A percentile compares a stretch with the other conserved stretches of the same genome.
These are phyloP conservation scores for Metschnikowia gelsemii DNA, from an alignment of 805 yeast genomes.

Conservation along the genomic window DNA sequence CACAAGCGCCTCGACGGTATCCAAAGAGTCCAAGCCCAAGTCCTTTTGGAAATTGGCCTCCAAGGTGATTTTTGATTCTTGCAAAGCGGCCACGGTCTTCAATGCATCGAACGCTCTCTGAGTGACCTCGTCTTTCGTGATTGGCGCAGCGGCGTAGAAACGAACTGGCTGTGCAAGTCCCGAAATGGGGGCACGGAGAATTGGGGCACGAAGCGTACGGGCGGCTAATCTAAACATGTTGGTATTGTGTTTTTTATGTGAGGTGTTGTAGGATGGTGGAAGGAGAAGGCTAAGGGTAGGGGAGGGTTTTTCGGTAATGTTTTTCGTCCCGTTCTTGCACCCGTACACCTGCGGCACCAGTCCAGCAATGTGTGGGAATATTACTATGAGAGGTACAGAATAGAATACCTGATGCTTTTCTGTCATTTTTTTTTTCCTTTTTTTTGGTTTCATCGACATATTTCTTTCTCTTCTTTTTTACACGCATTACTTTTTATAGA, in stretches of 20 bases:
- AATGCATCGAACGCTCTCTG: slow-evolving; percentile 80
- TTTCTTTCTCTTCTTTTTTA: no score
- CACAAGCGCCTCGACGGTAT: slow-evolving; percentile 92
- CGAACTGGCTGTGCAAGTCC: slow-evolving; percentile 33
- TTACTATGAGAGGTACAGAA: neutral
- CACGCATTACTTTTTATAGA: no score
- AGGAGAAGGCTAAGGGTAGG: no score
- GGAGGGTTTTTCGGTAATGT: neutral
- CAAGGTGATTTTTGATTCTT: slow-evolving; percentile 42
- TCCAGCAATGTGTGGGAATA: neutral
- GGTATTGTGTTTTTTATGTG: neutral
- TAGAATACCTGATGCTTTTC: no score
- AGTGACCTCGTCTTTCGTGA: slow-evolving; percentile 77
- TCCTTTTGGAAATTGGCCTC: slow-evolving; percentile 63
- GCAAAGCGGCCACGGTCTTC: slow-evolving; percentile 50
- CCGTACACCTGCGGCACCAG: neutral
- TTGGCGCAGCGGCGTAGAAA: slow-evolving; percentile 61
- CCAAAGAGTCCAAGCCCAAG: slow-evolving; percentile 88
- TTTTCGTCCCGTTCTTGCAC: neutral
- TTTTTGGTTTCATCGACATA: no score
- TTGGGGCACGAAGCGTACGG: slow-evolving; percentile 41
- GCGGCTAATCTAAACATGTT: slow-evolving; percentile 57
- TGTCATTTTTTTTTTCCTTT: neutral
- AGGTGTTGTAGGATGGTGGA: neutral
- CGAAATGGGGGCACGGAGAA: slow-evolving; percentile 29